These are phyloP conservation scores for Anastatica hierochuntica DNA, from an alignment of 345 rosid genomes.

Conservation along the genomic window DNA sequence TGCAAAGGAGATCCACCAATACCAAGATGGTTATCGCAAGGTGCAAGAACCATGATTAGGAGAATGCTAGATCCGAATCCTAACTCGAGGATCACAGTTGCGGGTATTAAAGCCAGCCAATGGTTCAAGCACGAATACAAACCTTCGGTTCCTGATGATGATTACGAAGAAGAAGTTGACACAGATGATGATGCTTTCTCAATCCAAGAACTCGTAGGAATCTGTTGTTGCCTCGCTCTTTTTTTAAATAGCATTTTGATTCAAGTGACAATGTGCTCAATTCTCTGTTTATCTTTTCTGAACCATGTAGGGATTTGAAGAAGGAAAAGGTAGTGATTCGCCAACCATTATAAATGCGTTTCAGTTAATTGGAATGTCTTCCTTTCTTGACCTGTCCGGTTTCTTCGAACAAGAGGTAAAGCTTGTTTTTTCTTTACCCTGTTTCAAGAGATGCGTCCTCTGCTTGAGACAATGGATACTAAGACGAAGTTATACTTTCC, in stretches of 20 bases:
- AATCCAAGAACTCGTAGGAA: constrained; percentile 48
- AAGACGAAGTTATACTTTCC: background rate
- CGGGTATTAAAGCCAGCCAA: constrained; percentile 53
- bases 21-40: constrained; percentile 72
- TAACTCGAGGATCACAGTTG: constrained; percentile 47
- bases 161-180: constrained; percentile 43
- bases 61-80: constrained; percentile 87
- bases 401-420: constrained; percentile 86
- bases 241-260: background rate
- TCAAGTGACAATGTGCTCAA: constrained; percentile 1
- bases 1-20: constrained; percentile 76
- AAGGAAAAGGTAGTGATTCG: constrained; percentile 39
- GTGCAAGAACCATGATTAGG: constrained; percentile 63
- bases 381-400: constrained; percentile 86
- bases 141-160: constrained; percentile 37
- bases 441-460: constrained; percentile 1
- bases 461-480: background rate
- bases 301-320: constrained; percentile 42
- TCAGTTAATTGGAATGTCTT: constrained; percentile 94
- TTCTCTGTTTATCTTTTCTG: constrained; percentile 2
- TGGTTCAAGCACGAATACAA: constrained; percentile 68
- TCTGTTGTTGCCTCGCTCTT: background rate
- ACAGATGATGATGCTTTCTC: constrained; percentile 46
- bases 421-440: background rate
- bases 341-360: constrained; percentile 71